Percentiles rank a stretch among this genome's conserved stretches.
Evolutionary conservation across 202 grass and related monocot species (phyloP).

Genomic region (Brachypodium distachyon): DNA sequence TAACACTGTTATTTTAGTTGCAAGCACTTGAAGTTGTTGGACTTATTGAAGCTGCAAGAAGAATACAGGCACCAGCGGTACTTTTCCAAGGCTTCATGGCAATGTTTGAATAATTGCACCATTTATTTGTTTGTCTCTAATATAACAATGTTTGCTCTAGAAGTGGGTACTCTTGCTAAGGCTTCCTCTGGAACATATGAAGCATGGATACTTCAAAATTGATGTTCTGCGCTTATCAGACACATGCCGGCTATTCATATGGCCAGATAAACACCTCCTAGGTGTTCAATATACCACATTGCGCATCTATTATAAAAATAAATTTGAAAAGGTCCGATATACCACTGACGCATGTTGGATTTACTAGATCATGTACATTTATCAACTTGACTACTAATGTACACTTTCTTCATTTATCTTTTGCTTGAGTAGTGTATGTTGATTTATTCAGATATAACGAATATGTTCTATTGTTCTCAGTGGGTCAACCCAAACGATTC

Average conservation of each 20-base stretch:
- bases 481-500: background rate
- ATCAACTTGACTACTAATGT: background rate
- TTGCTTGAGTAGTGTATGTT: background rate
- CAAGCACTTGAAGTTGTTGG: conserved; percentile 59
- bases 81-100: conserved; percentile 8
- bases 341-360: background rate
- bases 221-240: conserved; percentile 6
- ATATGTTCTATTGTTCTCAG: background rate
- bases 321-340: conserved; percentile 7
- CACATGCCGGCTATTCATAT: conserved; percentile 9
- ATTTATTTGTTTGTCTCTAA: conserved; percentile 14
- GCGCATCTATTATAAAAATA: conserved; percentile 21
- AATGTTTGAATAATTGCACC: background rate
- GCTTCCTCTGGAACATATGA: conserved; percentile 29
- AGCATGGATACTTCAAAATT: conserved; percentile 33
- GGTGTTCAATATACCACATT: conserved; percentile 3
- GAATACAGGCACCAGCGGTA: conserved; percentile 39
- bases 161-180: conserved; percentile 33
- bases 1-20: conserved; percentile 49
- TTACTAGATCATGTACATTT: background rate
- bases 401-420: conserved; percentile 4
- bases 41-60: conserved; percentile 36
- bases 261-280: background rate
- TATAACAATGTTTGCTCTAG: conserved; percentile 12
- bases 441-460: background rate